Conservation (phyloP, 495 filamentous ascomycete genomes). For the Neurospora sp. region DNA sequence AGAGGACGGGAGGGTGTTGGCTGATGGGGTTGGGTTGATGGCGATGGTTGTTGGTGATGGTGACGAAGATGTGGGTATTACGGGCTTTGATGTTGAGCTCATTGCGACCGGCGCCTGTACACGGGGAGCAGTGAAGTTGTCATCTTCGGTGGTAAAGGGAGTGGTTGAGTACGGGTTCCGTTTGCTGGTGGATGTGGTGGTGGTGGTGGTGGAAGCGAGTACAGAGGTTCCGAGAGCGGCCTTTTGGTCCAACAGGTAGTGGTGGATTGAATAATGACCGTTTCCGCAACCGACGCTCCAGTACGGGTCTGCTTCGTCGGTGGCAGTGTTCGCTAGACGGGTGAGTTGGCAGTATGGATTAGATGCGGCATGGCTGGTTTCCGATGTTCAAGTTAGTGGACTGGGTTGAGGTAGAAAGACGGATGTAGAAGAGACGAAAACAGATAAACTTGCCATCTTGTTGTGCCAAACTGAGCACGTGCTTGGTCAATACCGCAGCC, state of each 20-base stretch:
- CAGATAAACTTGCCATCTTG: not conserved
- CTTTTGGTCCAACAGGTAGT: not conserved
- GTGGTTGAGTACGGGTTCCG: not conserved
- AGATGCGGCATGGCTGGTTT: not conserved
- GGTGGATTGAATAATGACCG: not conserved
- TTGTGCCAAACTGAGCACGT: not conserved
- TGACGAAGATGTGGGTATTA: not conserved
- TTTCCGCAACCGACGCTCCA: not conserved
- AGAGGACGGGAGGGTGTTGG: not conserved
- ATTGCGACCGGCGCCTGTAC: not conserved
- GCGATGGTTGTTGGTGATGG: not conserved
- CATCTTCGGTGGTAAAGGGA: not conserved
- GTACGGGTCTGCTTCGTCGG: not conserved
- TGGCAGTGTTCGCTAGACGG: not conserved
- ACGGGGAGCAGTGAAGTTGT: not conserved
- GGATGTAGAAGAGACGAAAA: not conserved
- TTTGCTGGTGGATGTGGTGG: not conserved
- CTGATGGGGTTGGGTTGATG: not conserved
- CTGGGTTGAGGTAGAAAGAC: not conserved
- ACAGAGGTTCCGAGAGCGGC: not conserved
- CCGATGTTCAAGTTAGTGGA: not conserved
- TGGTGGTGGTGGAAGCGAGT: not conserved
- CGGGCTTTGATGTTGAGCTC: not conserved
- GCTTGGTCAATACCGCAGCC: not conserved
- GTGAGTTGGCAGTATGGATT: not conserved